Evolutionary conservation across 2,329 filamentous ascomycete genomes (phyloP), one percentile per base, ranked within the genome.

Genomic region (Thyridium curvatum): DNA sequence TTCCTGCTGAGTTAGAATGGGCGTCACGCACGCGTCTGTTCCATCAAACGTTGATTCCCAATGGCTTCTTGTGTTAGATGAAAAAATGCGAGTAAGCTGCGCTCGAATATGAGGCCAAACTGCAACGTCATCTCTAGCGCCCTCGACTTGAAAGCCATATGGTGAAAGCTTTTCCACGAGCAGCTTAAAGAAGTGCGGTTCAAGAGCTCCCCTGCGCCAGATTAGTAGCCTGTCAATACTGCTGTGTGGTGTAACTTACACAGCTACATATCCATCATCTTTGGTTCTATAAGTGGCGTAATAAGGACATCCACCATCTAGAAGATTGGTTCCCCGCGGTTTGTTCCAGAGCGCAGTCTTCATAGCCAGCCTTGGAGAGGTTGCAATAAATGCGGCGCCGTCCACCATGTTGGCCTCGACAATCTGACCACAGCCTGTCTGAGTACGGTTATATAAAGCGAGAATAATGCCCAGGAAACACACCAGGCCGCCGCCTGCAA

Each of bases 321-420:
- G 65, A 40, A 83, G 51, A 59, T 96, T 96, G 39, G 73, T 70
- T 0, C 91, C 91, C 35, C 90, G 69, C 18, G 77, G 71, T 4
- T 60, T 59, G 49, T 67, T 58, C 69, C 87, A 90, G 30, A 80
- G 55, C 1, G 76, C 71, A 7, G 69, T 80, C 55, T 82, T 81
- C 44, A 72, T 68, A 18, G 70, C 69, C 43, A 94, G 66, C 26
- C 91, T 72, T 38, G 86, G 82, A 63, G 91, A 91, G 0, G 81
- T 84, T 2, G 83, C 82, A 18, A 97, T 65, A 59, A 91, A 91
- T 29, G 80, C 77, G 15, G 76, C 78, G 8, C 91, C 91, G 64
- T 97, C 91, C 10, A 96, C 91, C 91, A 97, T 97, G 60, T 94
- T 96, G 13, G 86, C 87, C 64, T 96, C 88, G 8, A 97, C 89